phyloP scores from a whole-genome alignment of 2,329 filamentous ascomycete genomes.

The Colletotrichum trifolii region DNA sequence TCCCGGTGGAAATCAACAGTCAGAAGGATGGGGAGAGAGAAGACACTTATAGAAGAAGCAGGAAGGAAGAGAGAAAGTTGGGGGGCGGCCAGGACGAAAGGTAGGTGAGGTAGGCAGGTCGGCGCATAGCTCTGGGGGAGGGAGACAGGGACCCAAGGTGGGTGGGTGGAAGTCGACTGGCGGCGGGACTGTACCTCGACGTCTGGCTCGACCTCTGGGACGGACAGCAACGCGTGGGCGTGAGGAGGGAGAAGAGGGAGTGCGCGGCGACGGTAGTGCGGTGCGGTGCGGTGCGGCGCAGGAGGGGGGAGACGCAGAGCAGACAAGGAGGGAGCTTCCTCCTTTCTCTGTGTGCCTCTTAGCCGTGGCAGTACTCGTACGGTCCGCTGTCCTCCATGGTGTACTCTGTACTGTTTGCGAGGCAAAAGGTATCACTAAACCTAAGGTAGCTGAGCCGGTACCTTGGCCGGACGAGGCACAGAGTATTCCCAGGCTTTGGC shows the following conservation, averaged over 20 bases:
- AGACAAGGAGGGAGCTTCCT: constrained; percentile 32
- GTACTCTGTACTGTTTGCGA: constrained; percentile 29
- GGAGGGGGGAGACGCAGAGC: constrained; percentile 22
- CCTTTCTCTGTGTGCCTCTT: constrained; percentile 9
- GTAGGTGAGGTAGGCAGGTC: constrained; percentile 32
- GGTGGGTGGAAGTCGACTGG: constrained; percentile 34
- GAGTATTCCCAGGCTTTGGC: constrained; percentile 15
- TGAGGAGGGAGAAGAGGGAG: too few relatives aligned
- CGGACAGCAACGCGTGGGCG: not conserved
- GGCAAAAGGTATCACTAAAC: constrained; percentile 29
- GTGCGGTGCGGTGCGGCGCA: constrained; percentile 26
- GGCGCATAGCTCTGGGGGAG: constrained; percentile 36
- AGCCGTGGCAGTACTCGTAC: too few relatives aligned
- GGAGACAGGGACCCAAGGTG: constrained; percentile 32
- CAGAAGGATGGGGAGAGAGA: constrained; percentile 23
- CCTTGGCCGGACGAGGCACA: constrained; percentile 1
- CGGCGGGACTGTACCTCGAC: constrained; percentile 14
- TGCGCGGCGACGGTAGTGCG: not conserved
- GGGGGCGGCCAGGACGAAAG: constrained; percentile 31
- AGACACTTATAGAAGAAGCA: constrained; percentile 29
- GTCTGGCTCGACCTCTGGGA: constrained; percentile 2
- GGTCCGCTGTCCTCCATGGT: constrained; percentile 26
- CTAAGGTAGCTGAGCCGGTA: constrained; percentile 2
- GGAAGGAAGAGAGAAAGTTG: constrained; percentile 30
- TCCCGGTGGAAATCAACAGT: constrained; percentile 2